Evolutionary conservation across 495 filamentous ascomycete species (phyloP), one percentile per base, ranked within the genome.

Genomic region (Penicillium diatomitis): DNA sequence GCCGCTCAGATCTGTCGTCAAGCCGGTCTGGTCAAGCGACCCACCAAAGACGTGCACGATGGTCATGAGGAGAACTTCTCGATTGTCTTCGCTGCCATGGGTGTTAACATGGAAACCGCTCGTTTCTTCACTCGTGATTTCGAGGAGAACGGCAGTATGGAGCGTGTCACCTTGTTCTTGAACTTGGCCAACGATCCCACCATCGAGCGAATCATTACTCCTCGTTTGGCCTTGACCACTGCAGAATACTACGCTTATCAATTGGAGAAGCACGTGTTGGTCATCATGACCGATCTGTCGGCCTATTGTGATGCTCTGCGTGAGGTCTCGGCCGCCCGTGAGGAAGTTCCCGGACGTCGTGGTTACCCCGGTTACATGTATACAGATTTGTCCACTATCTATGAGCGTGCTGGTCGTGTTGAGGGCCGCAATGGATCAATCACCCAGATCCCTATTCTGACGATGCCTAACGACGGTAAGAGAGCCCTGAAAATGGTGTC

Each of bases 301-400:
- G 87, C 94, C 11, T 99, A 97, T 78, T 99, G 94, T 67, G 94
- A 99, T 68, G 94, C 94, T 54, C 83, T 99, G 52, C 94, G 94
- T 72, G 94, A 96, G 69, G 90, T 96, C 38, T 99, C 94, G 10
- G 90, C 94, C 40, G 94, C 94, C 37, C 81, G 94, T 70, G 94
- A 99, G 80, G 94, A 99, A 86, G 94, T 99, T 38, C 94, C 94
- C 49, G 94, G 94, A 77, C 91, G 94, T 69, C 90, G 94, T 80
- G 94, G 94, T 76, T 99, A 95, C 75, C 94, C 94, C 44, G 94
- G 94, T 88, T 99, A 99, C 78, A 99, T 99, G 94, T 99, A 99
- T 77, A 99, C 94, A 48, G 94, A 99, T 83, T 86, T 99, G 80
- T 95, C 94, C 42, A 99, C 94, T 58, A 92, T 99, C 60, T 99